Evolutionary conservation across 495 filamentous ascomycete species (phyloP), one percentile per base, ranked within the genome.

Genomic region (Penicillium coffeae): DNA sequence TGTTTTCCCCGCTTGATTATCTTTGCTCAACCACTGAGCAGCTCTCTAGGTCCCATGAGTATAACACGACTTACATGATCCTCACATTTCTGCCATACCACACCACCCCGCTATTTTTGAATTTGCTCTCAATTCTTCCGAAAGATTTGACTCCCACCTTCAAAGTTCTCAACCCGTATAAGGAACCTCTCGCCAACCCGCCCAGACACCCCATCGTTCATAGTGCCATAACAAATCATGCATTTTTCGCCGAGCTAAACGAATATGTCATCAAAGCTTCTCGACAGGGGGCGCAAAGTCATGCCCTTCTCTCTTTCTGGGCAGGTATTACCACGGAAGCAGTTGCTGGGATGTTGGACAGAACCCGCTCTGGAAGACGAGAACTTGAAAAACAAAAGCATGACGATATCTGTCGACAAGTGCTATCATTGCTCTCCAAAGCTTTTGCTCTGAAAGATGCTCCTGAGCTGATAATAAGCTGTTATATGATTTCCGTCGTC

Each of bases 31-130:
- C n/a, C 20, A 21, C 14, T 32, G 32, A 30, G 12, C 12, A 4
- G 12, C 1, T 14, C 27, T n/a, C 52, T n/a, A 95, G 93, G 48
- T 74, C 93, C 21, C 93, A 97, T 63, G 89, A 96, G 60, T 83
- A 88, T 60, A 97, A 96, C 61, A 91, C 89, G 0, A 72, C 78
- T 1, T 80, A 76, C 37, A 70, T 93, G 14, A 69, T 97, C n/a
- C 73, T 92, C 39, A 89, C 90, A 8, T 96, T 97, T 64, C 75
- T 99, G 12, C 93, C 94, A 2, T 96, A 94, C 58, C 89, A 97
- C 59, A 83, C 83, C 0, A 84, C 86, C 14, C 87, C 85, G 3
- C 78, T 89, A 2, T 95, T 96, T 60, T 65, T 84, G 7, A 88
- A 87, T 3, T 71, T 97, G 3, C 73, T 99, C 5, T 86, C 88